These are phyloP conservation scores for Friedmanniomyces simplex DNA, from an alignment of 495 filamentous ascomycete species.

Conservation along the genomic window DNA sequence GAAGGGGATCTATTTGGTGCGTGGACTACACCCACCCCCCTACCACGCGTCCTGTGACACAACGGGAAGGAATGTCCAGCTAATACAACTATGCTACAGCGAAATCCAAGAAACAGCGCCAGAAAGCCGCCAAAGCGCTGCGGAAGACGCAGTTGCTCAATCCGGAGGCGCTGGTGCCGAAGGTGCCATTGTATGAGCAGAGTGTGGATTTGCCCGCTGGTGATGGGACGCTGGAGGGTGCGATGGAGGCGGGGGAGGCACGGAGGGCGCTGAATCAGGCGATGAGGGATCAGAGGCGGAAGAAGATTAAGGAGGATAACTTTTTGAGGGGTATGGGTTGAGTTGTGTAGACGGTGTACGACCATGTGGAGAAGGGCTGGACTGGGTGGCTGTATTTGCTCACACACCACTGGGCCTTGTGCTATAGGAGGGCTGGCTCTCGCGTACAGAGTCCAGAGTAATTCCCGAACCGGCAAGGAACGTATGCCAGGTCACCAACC, in stretches of 20 bases:
- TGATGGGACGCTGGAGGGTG: constrained; percentile 46
- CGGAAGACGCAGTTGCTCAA: constrained; percentile 55
- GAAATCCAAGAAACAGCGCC: constrained; percentile 69
- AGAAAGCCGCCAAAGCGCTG: constrained; percentile 54
- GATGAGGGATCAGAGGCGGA: constrained; percentile 62
- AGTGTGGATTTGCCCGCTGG: constrained; percentile 63
- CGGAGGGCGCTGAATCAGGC: constrained; percentile 56
- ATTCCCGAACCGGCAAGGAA: too few relatives aligned
- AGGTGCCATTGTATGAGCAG: constrained; percentile 76
- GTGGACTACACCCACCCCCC: constrained; percentile 25
- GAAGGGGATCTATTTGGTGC: constrained; percentile 65
- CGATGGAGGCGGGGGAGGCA: constrained; percentile 46
- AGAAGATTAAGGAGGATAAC: constrained; percentile 81
- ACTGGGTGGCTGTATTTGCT: too few relatives aligned
- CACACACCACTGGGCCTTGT: too few relatives aligned
- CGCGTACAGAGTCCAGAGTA: too few relatives aligned
- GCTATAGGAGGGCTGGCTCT: too few relatives aligned
- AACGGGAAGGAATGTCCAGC: too few relatives aligned
- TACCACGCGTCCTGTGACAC: neutral
- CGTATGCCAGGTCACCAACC: too few relatives aligned
- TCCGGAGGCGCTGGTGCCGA: constrained; percentile 52
- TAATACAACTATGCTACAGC: constrained; percentile 47
- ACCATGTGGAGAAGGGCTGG: neutral
- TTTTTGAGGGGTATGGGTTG: constrained; percentile 68
- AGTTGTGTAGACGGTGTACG: too few relatives aligned